Evolutionary conservation across 768 basidiomycete species (phyloP).

Genomic region (Saitozyma podzolica): DNA sequence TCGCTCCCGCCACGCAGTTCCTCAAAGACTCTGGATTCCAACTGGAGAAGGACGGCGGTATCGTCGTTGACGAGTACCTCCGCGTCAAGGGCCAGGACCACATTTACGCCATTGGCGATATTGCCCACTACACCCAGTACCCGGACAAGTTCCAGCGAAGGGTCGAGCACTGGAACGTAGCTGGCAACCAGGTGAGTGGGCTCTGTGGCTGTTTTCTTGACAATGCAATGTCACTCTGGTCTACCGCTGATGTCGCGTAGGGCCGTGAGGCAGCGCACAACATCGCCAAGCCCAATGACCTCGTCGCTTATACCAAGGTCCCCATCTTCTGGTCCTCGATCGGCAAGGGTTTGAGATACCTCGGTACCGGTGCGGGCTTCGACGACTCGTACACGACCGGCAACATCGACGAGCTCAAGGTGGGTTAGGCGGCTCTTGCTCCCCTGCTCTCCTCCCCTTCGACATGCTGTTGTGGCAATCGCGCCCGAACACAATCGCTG

Average conservation of each 20-base stretch:
- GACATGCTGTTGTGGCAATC: neutral
- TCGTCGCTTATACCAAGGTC: constrained; percentile 64
- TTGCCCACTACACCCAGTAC: constrained; percentile 77
- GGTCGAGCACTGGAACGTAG: constrained; percentile 94
- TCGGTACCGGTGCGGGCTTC: constrained; percentile 66
- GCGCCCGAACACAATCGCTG: neutral
- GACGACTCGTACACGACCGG: constrained; percentile 81
- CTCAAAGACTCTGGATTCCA: constrained; percentile 63
- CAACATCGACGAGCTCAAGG: constrained; percentile 72
- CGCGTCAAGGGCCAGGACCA: constrained; percentile 57
- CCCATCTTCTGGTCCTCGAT: constrained; percentile 85
- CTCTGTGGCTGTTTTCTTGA: neutral
- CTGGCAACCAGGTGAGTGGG: constrained; percentile 64
- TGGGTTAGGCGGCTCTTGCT: constrained; percentile 37
- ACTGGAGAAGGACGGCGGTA: constrained; percentile 72
- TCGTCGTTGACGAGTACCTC: constrained; percentile 74
- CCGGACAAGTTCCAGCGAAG: constrained; percentile 65
- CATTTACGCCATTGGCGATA: constrained; percentile 63
- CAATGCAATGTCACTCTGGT: neutral
- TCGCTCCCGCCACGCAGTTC: constrained; percentile 76
- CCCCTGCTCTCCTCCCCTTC: constrained; percentile 2
- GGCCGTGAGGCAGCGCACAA: constrained; percentile 79
- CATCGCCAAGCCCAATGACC: constrained; percentile 59
- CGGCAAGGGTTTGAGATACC: constrained; percentile 82
- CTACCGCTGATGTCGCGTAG: constrained; percentile 9